Percentiles rank a stretch among this genome's conserved stretches.
Conservation (phyloP, 78 protist genomes). For the Chrysochromulina tobinii region DNA sequence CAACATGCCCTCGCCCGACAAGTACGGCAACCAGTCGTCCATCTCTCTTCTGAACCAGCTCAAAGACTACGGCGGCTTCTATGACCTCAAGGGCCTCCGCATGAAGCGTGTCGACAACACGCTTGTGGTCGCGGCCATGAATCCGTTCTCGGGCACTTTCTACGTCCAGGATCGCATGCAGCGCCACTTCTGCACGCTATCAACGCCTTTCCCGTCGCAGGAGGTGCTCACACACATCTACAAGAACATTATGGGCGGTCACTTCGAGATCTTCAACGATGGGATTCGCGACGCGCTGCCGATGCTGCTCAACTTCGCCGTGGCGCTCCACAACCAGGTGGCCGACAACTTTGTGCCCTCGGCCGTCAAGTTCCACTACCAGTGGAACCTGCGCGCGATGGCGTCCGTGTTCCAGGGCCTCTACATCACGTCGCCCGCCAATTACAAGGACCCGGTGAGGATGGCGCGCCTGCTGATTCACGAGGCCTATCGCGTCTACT, state of each 20-base stretch:
- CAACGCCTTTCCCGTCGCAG: constrained; percentile 59
- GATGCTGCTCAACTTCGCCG: constrained; percentile 43
- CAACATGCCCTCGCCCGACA: too few species aligned
- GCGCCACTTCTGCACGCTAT: constrained; percentile 77
- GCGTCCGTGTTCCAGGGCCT: constrained; percentile 67
- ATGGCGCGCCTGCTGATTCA: constrained; percentile 64
- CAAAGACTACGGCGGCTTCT: too few species aligned
- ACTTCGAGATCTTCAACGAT: background rate
- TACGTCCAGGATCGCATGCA: constrained; percentile 74
- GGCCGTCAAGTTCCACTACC: constrained; percentile 88
- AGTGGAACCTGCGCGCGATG: constrained; percentile 86
- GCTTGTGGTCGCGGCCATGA: constrained; percentile 75
- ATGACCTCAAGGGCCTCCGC: background rate
- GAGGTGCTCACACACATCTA: constrained; percentile 49
- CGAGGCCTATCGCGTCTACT: constrained; percentile 71
- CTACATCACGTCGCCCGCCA: background rate
- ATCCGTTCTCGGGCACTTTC: constrained; percentile 89
- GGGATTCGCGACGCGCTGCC: background rate
- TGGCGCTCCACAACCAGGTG: constrained; percentile 65
- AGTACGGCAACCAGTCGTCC: too few species aligned
- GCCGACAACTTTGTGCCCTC: constrained; percentile 64
- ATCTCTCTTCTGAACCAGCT: too few species aligned
- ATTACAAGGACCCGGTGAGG: background rate
- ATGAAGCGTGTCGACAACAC: constrained; percentile 53
- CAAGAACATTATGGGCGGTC: constrained; percentile 24